Conservation (phyloP, 1,284 basidiomycete genomes). For the Austroboletus novae-zelandiae region DNA sequence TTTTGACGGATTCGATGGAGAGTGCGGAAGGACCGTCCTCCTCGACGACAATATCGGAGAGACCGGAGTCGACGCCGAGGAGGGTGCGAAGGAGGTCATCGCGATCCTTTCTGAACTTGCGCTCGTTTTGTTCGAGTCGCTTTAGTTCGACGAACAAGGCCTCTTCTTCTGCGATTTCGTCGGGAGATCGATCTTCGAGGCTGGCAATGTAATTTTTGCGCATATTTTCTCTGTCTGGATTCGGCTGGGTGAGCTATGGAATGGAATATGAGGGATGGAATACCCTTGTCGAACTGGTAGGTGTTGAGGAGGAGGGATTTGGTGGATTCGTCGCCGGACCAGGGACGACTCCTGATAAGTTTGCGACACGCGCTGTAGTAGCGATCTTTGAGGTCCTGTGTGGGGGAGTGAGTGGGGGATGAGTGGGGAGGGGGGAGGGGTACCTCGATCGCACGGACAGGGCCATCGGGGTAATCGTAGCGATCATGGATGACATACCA, state of each 20-base stretch:
- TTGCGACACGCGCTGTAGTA: conserved; percentile 94
- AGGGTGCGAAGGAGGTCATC: conserved; percentile 88
- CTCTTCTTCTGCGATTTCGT: conserved; percentile 94
- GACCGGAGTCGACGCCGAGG: conserved; percentile 81
- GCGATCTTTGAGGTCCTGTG: conserved; percentile 89
- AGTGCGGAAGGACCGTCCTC: conserved; percentile 51
- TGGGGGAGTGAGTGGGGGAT: background rate
- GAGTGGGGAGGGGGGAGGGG: conserved; percentile 10
- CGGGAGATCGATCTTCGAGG: conserved; percentile 82
- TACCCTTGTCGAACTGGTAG: conserved; percentile 85
- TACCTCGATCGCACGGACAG: conserved; percentile 69
- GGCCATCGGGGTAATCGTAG: conserved; percentile 68
- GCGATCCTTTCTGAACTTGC: conserved; percentile 84
- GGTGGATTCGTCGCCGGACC: conserved; percentile 73
- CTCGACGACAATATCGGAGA: conserved; percentile 69
- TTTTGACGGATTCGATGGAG: conserved; percentile 42
- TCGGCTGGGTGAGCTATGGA: background rate
- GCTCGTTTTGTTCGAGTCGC: conserved; percentile 90
- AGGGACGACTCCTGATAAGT: conserved; percentile 81
- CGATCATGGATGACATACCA: conserved; percentile 93
- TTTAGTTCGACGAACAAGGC: conserved; percentile 94
- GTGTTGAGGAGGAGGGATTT: conserved; percentile 69
- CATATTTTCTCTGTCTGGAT: conserved; percentile 78
- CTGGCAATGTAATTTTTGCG: conserved; percentile 88
- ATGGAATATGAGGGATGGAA: background rate